Evolutionary conservation across 305 asterid species (phyloP).

Genomic region (Nicotiana rustica): DNA sequence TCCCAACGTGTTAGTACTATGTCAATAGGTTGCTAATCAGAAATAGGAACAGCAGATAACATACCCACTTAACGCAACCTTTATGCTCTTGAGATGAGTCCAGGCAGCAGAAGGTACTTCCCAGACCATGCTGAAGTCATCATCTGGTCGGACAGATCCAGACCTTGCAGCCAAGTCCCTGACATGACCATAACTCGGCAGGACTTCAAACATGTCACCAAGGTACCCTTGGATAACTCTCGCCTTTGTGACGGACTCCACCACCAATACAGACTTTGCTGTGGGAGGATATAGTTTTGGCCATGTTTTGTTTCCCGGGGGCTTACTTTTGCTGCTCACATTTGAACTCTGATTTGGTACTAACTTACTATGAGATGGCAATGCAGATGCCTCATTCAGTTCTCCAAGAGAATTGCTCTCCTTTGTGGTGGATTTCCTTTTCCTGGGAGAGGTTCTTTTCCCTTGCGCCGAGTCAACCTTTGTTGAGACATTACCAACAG

Average conservation of each 20-base stretch:
- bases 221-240: slow-evolving; percentile 95
- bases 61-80: slow-evolving; percentile 88
- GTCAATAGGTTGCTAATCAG: slow-evolving; percentile 19
- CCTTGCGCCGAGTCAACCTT: slow-evolving; percentile 47
- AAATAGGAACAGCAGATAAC: slow-evolving; percentile 42
- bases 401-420: slow-evolving; percentile 43
- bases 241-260: slow-evolving; percentile 89
- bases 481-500: slow-evolving; percentile 40
- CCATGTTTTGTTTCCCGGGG: slow-evolving; percentile 51
- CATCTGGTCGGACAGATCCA: slow-evolving; percentile 95
- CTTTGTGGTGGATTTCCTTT: slow-evolving; percentile 45
- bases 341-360: slow-evolving; percentile 42
- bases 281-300: slow-evolving; percentile 80
- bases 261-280: slow-evolving; percentile 76
- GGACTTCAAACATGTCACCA: slow-evolving; percentile 91
- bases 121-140: slow-evolving; percentile 97
- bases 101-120: slow-evolving; percentile 95
- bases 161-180: slow-evolving; percentile 98
- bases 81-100: slow-evolving; percentile 94
- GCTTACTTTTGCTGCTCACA: slow-evolving; percentile 44
- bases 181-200: slow-evolving; percentile 95
- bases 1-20: not conserved
- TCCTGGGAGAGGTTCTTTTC: slow-evolving; percentile 49
- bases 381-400: slow-evolving; percentile 39
- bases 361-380: slow-evolving; percentile 41